Evolutionary conservation across 495 filamentous ascomycete genomes (phyloP), one percentile per base, ranked within the genome.

Genomic region (Talaromyces thailandensis): DNA sequence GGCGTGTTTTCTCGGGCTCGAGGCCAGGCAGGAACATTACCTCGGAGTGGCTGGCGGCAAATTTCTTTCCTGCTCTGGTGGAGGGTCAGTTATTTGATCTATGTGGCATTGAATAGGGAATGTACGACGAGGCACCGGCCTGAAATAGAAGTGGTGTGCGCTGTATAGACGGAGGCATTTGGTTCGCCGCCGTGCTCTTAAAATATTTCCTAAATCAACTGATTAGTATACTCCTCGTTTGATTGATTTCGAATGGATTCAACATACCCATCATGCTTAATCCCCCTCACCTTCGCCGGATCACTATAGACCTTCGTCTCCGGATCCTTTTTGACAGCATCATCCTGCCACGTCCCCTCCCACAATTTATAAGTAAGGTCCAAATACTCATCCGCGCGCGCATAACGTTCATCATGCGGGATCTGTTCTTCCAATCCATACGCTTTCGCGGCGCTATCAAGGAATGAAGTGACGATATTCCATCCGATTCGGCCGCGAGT

Each of bases 101-200:
- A 40, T 73, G 79, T 9, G 72, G 31, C n/a, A 58, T 45, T 9
- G 16, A 55, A 35, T 2, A n/a, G 14, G 6, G 29, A 40, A 63
- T 55, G 25, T 48, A 63, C 43, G 65, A 55, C 2, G 66, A 67
- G 24, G 66, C 62, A 11, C 82, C 82, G 2, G 81, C 82, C 65
- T 84, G 82, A 64, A 85, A 81, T 16, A 85, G 70, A 45, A 85
- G 75, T 4, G 82, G 82, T 0, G 79, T 82, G 21, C 82, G 72
- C 62, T 85, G 81, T 12, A 79, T 80, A 7, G 78, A 79, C 2
- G 82, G 81, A 61, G 82, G 71, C 6, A 76, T 66, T 35, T 79
- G 76, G 66, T 79, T 77, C 11, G 64, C 65, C n/a, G 74, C 70
- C 51, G 67, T 65, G 6, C 80, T 68, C n/a, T 73, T 72, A 70